Evolutionary conservation across 202 grass and related monocot genomes (phyloP).

Genomic region (Digitaria exilis): DNA sequence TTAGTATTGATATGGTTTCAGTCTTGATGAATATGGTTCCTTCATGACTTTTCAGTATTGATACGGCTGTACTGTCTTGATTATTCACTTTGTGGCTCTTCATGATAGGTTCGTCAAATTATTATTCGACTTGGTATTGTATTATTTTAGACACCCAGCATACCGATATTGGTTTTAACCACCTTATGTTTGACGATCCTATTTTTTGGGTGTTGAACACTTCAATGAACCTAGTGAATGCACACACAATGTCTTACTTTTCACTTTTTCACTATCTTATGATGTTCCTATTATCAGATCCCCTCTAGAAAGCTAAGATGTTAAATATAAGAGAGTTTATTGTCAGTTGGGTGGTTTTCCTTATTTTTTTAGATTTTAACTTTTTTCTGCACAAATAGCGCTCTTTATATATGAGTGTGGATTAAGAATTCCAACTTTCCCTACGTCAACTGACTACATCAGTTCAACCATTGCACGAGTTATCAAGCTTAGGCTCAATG

Average conservation of each 20-base stretch:
- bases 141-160: background rate
- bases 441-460: background rate
- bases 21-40: too few relatives aligned
- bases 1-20: slow-evolving; percentile 31
- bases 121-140: background rate
- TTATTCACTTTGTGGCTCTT: background rate
- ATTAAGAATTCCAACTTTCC: background rate
- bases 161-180: background rate
- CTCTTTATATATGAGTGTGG: background rate
- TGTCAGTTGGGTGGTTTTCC: slow-evolving; percentile 2
- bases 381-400: background rate
- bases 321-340: background rate
- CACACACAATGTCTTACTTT: background rate
- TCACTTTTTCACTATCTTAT: background rate
- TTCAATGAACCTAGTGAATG: slow-evolving; percentile 1
- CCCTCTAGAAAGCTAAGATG: too few relatives aligned
- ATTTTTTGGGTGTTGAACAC: background rate
- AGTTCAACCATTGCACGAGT: background rate
- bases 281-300: background rate
- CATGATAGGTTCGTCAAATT: slow-evolving; percentile 11
- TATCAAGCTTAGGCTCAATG: background rate
- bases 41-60: too few relatives aligned
- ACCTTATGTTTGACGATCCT: background rate
- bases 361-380: background rate
- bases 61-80: background rate